These are phyloP conservation scores for Lepiota brunneoincarnata DNA, from an alignment of 768 basidiomycete genomes.

Conservation along the genomic window DNA sequence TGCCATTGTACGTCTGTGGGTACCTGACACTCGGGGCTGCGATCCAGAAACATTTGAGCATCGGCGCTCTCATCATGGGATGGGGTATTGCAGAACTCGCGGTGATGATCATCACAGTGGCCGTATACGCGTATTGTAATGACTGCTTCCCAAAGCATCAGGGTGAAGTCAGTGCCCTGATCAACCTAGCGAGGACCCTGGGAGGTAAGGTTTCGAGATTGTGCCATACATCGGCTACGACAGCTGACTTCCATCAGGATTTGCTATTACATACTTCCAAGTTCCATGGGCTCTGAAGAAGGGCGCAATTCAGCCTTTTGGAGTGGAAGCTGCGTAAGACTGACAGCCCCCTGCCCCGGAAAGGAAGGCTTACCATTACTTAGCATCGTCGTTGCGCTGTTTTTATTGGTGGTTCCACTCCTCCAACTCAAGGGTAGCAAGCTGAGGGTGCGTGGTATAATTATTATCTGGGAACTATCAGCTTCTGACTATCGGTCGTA, in stretches of 20 bases:
- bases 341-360: background rate
- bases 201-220: conserved; percentile 34
- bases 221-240: no score
- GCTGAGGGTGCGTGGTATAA: conserved; percentile 38
- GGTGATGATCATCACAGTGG: conserved; percentile 60
- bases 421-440: conserved; percentile 46
- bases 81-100: conserved; percentile 63
- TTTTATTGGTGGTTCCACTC: conserved; percentile 48
- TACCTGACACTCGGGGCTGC: conserved; percentile 57
- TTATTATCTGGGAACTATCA: background rate
- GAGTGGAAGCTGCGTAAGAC: conserved; percentile 57
- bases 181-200: conserved; percentile 54
- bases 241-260: conserved; percentile 30
- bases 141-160: conserved; percentile 21
- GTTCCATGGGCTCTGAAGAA: conserved; percentile 60
- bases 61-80: conserved; percentile 59
- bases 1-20: conserved; percentile 60
- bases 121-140: conserved; percentile 25
- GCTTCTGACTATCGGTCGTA: background rate
- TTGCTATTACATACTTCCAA: conserved; percentile 66
- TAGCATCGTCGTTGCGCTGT: conserved; percentile 49
- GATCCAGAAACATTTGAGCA: conserved; percentile 48
- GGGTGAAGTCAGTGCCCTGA: conserved; percentile 61
- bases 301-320: conserved; percentile 61
- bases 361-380: background rate